Conservation (phyloP, 768 basidiomycete species). For the Atractiella rhizophila region DNA sequence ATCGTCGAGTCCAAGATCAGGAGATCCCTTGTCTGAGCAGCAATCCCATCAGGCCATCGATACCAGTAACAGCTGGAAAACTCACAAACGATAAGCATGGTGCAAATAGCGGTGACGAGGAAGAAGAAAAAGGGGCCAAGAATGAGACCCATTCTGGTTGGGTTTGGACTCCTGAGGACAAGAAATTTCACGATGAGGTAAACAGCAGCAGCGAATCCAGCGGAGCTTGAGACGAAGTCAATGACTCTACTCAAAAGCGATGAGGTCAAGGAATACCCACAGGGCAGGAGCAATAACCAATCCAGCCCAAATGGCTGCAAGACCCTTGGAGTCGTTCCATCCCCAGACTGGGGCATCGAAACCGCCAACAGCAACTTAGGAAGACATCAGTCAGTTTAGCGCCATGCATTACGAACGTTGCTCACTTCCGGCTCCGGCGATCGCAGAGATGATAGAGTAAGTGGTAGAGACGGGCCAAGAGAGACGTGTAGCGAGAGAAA, state of each 20-base stretch:
- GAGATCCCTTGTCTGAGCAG: conserved; percentile 24
- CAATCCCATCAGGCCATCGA: background rate
- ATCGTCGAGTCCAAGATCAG: conserved; percentile 21
- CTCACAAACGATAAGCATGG: conserved; percentile 21
- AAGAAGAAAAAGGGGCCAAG: conserved; percentile 15
- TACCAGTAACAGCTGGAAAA: background rate
- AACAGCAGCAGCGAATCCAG: conserved; percentile 21
- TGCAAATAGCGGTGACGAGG: conserved; percentile 19
- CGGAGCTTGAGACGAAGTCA: conserved; percentile 20
- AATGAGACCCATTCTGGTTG: conserved; percentile 18
- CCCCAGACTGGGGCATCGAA: conserved; percentile 24
- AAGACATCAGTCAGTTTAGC: too few relatives aligned
- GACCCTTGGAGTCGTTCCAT: conserved; percentile 25
- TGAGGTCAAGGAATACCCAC: conserved; percentile 1
- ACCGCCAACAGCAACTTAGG: conserved; percentile 20
- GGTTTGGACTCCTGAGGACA: conserved; percentile 21
- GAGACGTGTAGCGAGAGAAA: conserved; percentile 22
- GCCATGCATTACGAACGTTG: too few relatives aligned
- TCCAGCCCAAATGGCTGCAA: conserved; percentile 23
- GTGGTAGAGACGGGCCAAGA: conserved; percentile 26
- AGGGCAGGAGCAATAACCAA: conserved; percentile 16
- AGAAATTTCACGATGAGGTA: conserved; percentile 22
- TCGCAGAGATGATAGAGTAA: conserved; percentile 25
- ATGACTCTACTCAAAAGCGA: conserved; percentile 3
- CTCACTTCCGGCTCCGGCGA: conserved; percentile 26